Evolutionary conservation across 2,329 filamentous ascomycete species (phyloP), one percentile per base, ranked within the genome.

Genomic region (Monilinia fructigena): DNA sequence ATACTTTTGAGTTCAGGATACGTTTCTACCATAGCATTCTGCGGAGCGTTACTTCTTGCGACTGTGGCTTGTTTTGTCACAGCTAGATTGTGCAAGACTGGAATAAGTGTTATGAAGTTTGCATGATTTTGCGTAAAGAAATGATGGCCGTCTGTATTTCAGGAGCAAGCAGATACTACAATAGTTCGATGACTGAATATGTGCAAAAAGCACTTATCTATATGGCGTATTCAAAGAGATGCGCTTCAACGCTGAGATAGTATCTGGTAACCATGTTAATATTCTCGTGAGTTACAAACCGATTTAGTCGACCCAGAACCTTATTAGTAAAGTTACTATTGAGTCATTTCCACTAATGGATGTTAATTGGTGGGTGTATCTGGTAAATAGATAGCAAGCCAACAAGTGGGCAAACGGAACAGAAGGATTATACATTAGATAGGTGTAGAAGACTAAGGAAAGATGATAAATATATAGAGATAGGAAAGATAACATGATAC

Each of bases 1-100:
- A 62, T 66, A 6, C 45, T 66, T 14, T 42, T 23, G 10, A 26
- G 26, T 62, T 31, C 55, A 10, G 64, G 64, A 31, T 66, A 66
- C 40, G 20, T 55, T 35, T 12, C 56, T 31, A 50, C 64, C 2
- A 66, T 62, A 14, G 28, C n/a, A 38, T 66, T 60, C n/a, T 66
- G 55, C 23, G 64, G 64, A 14, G 38, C 47, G 14, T 38, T 48
- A 16, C 31, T 66, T 14, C 35, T 59, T n/a, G n/a, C 42, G 20
- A 35, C 63, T 4, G 63, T 59, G 11, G 28, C 47, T n/a, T 65
- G 35, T 16, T 59, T 65, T 1, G 14, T 52, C 10, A 54, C 63
- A 26, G 47, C 63, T 23, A 65, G 63, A 8, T 4, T 58, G 31
- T 20, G 26, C 10, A 65, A 65, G 38, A 65, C 63, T 28, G 63